phyloP scores from a whole-genome alignment of 768 basidiomycete species.

The Trametes villosa region DNA sequence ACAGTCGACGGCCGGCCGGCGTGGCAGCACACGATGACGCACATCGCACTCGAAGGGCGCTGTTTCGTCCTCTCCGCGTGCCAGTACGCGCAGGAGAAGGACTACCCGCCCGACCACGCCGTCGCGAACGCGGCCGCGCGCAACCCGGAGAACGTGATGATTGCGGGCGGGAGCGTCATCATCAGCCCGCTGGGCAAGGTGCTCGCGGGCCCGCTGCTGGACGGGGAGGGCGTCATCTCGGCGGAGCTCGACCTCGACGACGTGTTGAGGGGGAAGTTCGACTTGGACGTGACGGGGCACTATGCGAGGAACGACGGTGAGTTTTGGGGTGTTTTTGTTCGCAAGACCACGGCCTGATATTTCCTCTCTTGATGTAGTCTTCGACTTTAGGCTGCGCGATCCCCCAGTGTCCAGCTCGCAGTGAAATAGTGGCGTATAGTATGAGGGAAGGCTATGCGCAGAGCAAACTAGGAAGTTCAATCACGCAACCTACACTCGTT shows the following conservation, averaged over 20 bases:
- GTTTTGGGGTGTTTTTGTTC: slow-evolving; percentile 25
- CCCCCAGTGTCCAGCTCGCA: background rate
- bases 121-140: slow-evolving; percentile 43
- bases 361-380: slow-evolving; percentile 14
- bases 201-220: slow-evolving; percentile 61
- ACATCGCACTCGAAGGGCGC: slow-evolving; percentile 70
- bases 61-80: slow-evolving; percentile 71
- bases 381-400: slow-evolving; percentile 22
- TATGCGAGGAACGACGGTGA: slow-evolving; percentile 62
- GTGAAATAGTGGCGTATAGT: background rate
- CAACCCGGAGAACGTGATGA: slow-evolving; percentile 54
- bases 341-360: background rate
- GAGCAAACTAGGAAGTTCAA: no score
- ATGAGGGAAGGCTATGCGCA: background rate
- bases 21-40: slow-evolving; percentile 63
- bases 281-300: slow-evolving; percentile 64
- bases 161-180: slow-evolving; percentile 65
- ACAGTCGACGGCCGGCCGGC: slow-evolving; percentile 62
- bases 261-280: slow-evolving; percentile 59
- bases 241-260: slow-evolving; percentile 65
- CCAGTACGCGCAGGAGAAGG: slow-evolving; percentile 58
- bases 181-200: slow-evolving; percentile 59
- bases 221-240: slow-evolving; percentile 55
- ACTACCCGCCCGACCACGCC: slow-evolving; percentile 54
- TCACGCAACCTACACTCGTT: no score